Evolutionary conservation across 331 rosid genomes (phyloP).

Genomic region (Cydonia oblonga): DNA sequence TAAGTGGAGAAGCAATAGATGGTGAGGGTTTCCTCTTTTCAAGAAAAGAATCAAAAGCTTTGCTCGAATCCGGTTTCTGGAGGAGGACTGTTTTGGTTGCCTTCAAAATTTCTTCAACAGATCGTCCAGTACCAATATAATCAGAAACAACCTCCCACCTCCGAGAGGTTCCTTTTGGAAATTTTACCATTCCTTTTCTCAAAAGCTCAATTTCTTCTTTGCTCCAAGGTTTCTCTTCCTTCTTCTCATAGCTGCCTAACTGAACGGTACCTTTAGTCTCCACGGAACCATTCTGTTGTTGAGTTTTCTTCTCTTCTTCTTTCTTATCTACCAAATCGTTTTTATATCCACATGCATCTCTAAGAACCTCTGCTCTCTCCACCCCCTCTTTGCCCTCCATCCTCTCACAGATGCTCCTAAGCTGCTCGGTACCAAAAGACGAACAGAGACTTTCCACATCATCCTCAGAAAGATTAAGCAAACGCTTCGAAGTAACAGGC

Average conservation of each 20-base stretch:
- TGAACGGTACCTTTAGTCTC: constrained; percentile 41
- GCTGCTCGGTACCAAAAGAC: constrained; percentile 46
- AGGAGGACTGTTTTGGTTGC: constrained; percentile 93
- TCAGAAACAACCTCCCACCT: constrained; percentile 99
- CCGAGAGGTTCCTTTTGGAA: constrained; percentile 89
- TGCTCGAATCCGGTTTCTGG: constrained; percentile 87
- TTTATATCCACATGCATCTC: constrained; percentile 35
- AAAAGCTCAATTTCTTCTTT: constrained; percentile 83
- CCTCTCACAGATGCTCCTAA: constrained; percentile 63
- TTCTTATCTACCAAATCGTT: constrained; percentile 31
- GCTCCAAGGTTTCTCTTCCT: constrained; percentile 93
- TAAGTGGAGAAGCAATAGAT: constrained; percentile 75
- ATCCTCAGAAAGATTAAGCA: constrained; percentile 50
- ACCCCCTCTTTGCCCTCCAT: constrained; percentile 46
- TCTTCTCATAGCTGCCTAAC: constrained; percentile 49
- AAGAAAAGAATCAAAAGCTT: constrained; percentile 86
- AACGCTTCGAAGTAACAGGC: constrained; percentile 34
- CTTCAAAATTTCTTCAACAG: constrained; percentile 92
- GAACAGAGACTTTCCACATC: constrained; percentile 77
- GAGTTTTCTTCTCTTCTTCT: constrained; percentile 28
- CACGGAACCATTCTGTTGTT: constrained; percentile 43
- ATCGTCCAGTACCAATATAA: constrained; percentile 79
- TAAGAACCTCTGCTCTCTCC: constrained; percentile 48
- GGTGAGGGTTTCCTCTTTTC: constrained; percentile 87
- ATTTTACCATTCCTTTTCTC: constrained; percentile 77